Percentiles rank a stretch among this genome's conserved stretches.
Conservation (phyloP, 495 filamentous ascomycete species). For the Hyaloscypha bicolor region DNA sequence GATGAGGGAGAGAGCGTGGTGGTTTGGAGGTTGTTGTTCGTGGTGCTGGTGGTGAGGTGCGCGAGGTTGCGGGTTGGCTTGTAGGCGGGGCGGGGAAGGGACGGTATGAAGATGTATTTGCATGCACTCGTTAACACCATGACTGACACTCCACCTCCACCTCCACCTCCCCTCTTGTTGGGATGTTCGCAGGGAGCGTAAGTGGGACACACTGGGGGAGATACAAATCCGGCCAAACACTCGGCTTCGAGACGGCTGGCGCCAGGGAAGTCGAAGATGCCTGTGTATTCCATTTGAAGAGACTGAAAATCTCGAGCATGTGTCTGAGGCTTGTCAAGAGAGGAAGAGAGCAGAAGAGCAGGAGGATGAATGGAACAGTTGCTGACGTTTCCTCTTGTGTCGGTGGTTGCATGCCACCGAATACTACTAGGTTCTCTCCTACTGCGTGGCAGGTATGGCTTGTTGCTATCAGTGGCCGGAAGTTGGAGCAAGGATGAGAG, state of each 20-base stretch:
- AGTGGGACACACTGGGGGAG: too few species aligned
- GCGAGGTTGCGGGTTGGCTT: too few species aligned
- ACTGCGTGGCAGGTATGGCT: slow-evolving; percentile 19
- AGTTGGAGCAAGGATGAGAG: too few species aligned
- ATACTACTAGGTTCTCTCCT: slow-evolving; percentile 14
- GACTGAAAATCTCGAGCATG: slow-evolving; percentile 21
- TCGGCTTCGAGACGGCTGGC: neutral
- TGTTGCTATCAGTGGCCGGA: neutral
- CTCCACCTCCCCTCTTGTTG: too few species aligned
- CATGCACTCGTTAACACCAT: too few species aligned
- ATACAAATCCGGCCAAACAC: too few species aligned
- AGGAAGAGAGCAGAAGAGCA: neutral
- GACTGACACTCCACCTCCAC: too few species aligned
- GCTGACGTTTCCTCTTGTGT: slow-evolving; percentile 4
- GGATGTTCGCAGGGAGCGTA: too few species aligned
- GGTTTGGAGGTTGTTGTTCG: neutral
- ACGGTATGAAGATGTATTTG: too few species aligned
- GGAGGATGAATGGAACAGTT: slow-evolving; percentile 9
- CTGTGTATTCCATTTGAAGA: slow-evolving; percentile 15
- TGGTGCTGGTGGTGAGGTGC: too few species aligned
- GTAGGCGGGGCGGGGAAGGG: too few species aligned
- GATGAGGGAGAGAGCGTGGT: neutral
- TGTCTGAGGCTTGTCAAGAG: neutral
- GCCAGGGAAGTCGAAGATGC: slow-evolving; percentile 7
- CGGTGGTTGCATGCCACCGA: slow-evolving; percentile 19